Conservation (phyloP, 2,329 filamentous ascomycete species). For the Stenocarpella maydis region DNA sequence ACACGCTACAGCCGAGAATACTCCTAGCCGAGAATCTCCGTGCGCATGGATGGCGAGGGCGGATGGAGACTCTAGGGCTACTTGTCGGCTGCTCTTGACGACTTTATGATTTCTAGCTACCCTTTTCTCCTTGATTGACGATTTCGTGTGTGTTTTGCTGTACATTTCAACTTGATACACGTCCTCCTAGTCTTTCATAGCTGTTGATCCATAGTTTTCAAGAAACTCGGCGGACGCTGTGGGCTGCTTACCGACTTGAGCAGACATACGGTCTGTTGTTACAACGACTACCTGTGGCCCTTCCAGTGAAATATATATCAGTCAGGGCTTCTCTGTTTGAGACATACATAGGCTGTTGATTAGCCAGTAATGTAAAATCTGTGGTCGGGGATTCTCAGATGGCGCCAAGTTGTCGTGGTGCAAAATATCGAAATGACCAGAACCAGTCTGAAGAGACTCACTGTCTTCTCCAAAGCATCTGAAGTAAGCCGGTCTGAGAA, state of each 20-base stretch:
- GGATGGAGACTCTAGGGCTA: background rate
- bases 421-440: no score
- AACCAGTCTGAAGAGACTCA: no score
- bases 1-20: background rate
- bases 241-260: background rate
- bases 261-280: background rate
- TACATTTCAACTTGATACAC: constrained; percentile 7
- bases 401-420: no score
- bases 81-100: background rate
- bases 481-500: no score
- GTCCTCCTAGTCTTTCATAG: constrained; percentile 20
- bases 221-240: background rate
- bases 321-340: fast-evolving
- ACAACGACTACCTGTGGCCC: background rate
- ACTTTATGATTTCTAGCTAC: background rate
- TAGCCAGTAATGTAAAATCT: background rate
- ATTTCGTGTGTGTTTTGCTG: constrained; percentile 2
- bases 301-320: no score
- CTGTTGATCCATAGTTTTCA: constrained; percentile 1
- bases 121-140: constrained; percentile 11
- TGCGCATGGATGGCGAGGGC: background rate
- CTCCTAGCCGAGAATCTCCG: background rate
- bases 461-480: no score
- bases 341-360: no score
- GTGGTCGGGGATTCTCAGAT: no score